These are phyloP conservation scores for Entonaema liquescens DNA, from an alignment of 495 filamentous ascomycete genomes.

Conservation along the genomic window DNA sequence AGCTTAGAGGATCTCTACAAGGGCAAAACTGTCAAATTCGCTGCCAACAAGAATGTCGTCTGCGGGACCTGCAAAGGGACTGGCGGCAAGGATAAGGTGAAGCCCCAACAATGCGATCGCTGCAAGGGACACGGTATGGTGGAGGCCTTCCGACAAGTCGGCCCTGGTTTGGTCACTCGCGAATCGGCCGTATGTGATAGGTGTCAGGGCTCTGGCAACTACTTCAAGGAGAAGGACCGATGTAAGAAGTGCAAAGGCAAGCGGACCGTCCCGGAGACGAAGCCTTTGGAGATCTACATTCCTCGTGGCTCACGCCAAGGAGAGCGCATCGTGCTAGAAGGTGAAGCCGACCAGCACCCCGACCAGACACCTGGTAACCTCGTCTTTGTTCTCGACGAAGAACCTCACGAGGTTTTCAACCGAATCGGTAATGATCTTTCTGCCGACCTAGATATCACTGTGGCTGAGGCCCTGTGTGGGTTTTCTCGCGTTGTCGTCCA, in stretches of 20 bases:
- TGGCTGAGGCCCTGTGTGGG: constrained; percentile 85
- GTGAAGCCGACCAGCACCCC: constrained; percentile 93
- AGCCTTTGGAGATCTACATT: constrained; percentile 95
- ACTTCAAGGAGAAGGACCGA: constrained; percentile 92
- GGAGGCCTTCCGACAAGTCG: constrained; percentile 76
- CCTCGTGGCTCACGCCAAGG: constrained; percentile 88
- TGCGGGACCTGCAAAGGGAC: constrained; percentile 87
- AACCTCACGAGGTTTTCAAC: constrained; percentile 79
- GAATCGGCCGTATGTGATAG: constrained; percentile 75
- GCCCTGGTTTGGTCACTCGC: constrained; percentile 82
- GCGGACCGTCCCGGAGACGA: constrained; percentile 80
- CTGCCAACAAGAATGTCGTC: constrained; percentile 89
- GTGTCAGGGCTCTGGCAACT: constrained; percentile 81
- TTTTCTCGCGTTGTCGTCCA: constrained; percentile 91
- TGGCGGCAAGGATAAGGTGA: constrained; percentile 92
- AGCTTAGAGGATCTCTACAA: constrained; percentile 95
- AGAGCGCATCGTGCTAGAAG: constrained; percentile 87
- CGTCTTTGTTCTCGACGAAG: constrained; percentile 84
- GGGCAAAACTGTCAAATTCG: constrained; percentile 96
- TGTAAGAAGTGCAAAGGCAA: constrained; percentile 99
- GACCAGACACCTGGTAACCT: constrained; percentile 93
- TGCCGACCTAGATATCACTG: constrained; percentile 77
- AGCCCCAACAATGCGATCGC: constrained; percentile 80
- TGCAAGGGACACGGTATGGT: constrained; percentile 81
- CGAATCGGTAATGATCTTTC: constrained; percentile 84